These are phyloP conservation scores for Beauveria medogensis DNA, from an alignment of 2,329 filamentous ascomycete species.

Conservation along the genomic window DNA sequence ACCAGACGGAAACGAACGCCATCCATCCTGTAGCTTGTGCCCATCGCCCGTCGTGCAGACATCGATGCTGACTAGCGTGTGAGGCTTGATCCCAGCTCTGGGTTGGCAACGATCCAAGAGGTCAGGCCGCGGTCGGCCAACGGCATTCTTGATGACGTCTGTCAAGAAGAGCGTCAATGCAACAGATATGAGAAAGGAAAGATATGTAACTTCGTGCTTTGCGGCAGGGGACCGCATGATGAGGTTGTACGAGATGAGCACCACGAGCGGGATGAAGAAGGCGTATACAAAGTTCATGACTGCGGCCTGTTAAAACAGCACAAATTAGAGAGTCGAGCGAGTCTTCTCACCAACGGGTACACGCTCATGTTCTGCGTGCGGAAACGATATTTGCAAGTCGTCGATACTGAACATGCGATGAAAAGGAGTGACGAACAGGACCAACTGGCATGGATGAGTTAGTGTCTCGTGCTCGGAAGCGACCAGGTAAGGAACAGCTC, in stretches of 20 bases:
- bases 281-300: constrained; percentile 74
- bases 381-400: constrained; percentile 76
- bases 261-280: constrained; percentile 58
- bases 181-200: constrained; percentile 71
- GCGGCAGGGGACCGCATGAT: constrained; percentile 56
- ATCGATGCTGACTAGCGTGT: constrained; percentile 52
- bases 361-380: constrained; percentile 74
- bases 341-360: constrained; percentile 61
- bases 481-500: constrained; percentile 17
- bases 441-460: constrained; percentile 18
- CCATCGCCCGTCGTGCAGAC: constrained; percentile 66
- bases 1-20: constrained; percentile 75
- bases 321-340: neutral
- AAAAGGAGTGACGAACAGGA: constrained; percentile 61
- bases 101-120: constrained; percentile 74
- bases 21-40: constrained; percentile 70
- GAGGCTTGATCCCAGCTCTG: constrained; percentile 33
- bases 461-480: neutral
- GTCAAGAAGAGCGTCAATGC: constrained; percentile 76
- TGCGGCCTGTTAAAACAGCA: constrained; percentile 19
- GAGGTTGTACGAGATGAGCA: constrained; percentile 59
- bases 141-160: constrained; percentile 83
- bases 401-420: constrained; percentile 91
- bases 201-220: constrained; percentile 77
- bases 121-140: constrained; percentile 62